phyloP scores from a whole-genome alignment of 768 basidiomycete genomes.

The Leccinum subgranulosum region DNA sequence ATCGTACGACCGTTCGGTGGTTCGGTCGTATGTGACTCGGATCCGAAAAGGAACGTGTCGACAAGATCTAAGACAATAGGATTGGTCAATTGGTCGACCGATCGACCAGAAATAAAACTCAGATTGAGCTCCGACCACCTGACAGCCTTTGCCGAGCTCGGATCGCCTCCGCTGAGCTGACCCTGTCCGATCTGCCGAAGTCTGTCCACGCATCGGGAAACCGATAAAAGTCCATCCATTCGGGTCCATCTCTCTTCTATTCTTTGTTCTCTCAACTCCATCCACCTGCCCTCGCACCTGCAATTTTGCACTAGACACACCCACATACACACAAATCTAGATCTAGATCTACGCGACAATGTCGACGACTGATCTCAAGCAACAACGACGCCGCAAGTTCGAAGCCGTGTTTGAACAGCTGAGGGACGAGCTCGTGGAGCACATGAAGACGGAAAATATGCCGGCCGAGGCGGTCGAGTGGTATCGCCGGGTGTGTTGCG shows the following conservation, averaged over 20 bases:
- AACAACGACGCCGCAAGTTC: slow-evolving; percentile 59
- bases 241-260: background rate
- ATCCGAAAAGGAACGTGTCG: background rate
- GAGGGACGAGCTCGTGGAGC: slow-evolving; percentile 71
- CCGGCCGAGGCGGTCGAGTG: slow-evolving; percentile 77
- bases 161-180: too few species aligned
- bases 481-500: slow-evolving; percentile 60
- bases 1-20: background rate
- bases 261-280: background rate
- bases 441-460: slow-evolving; percentile 70
- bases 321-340: background rate
- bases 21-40: background rate
- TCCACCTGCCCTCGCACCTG: background rate
- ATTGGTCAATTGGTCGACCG: background rate
- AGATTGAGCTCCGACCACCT: background rate
- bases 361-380: slow-evolving; percentile 33
- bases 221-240: background rate
- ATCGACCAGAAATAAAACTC: background rate
- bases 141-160: too few species aligned
- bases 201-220: background rate
- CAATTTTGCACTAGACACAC: background rate
- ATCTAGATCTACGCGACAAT: slow-evolving; percentile 6
- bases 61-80: background rate
- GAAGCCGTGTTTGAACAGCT: slow-evolving; percentile 68
- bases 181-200: too few species aligned